phyloP scores from a whole-genome alignment of 164 flowering plant species.

The Liriodendron chinense region DNA sequence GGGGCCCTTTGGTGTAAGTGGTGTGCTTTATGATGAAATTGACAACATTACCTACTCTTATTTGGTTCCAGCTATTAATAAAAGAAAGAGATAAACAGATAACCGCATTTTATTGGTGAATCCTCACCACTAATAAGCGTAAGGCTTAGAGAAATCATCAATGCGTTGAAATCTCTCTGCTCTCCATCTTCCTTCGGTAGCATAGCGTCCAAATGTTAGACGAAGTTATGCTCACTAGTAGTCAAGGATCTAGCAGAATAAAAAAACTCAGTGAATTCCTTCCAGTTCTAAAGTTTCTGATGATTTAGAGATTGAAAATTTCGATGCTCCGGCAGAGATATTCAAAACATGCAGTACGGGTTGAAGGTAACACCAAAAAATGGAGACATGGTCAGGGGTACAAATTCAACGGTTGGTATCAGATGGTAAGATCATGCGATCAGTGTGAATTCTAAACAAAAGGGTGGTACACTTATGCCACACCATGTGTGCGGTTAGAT shows the following conservation, averaged over 20 bases:
- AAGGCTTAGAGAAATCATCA: conserved; percentile 46
- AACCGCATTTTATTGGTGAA: conserved; percentile 15
- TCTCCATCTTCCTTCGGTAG: conserved; percentile 29
- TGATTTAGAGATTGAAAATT: conserved; percentile 15
- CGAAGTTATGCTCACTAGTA: background rate
- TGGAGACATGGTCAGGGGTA: too few relatives aligned
- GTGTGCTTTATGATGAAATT: too few relatives aligned
- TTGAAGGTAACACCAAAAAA: conserved; percentile 40
- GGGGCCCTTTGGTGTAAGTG: too few relatives aligned
- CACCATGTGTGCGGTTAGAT: too few relatives aligned
- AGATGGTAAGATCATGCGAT: too few relatives aligned
- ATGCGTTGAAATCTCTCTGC: conserved; percentile 39
- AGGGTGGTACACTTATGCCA: too few relatives aligned
- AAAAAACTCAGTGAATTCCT: conserved; percentile 31
- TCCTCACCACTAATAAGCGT: conserved; percentile 57
- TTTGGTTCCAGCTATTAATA: too few relatives aligned
- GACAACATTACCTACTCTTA: too few relatives aligned
- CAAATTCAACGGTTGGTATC: too few relatives aligned
- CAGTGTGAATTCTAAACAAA: too few relatives aligned
- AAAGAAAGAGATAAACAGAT: background rate
- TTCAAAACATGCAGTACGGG: conserved; percentile 34
- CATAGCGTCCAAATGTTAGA: conserved; percentile 15
- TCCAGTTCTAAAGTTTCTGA: conserved; percentile 13
- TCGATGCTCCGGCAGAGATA: conserved; percentile 35
- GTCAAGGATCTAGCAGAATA: conserved; percentile 8